Percentiles rank a stretch among this genome's conserved stretches.
Evolutionary conservation across 257 asterid species (phyloP).

Genomic region (Nicotiana knightiana): DNA sequence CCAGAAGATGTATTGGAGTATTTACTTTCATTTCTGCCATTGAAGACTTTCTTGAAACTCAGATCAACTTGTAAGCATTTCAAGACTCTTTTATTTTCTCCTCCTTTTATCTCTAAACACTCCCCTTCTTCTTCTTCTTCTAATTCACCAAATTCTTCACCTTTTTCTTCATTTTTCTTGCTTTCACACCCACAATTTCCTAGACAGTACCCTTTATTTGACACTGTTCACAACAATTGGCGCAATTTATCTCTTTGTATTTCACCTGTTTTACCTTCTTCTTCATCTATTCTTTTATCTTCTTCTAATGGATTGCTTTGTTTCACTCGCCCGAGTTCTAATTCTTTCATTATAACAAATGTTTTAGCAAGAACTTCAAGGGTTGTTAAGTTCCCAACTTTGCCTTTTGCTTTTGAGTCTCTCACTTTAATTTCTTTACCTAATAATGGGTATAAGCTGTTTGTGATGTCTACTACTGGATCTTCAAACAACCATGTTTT

Average conservation of each 20-base stretch:
- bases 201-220: slow-evolving; percentile 35
- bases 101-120: slow-evolving; percentile 44
- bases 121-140: slow-evolving; percentile 26
- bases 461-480: slow-evolving; percentile 35
- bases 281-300: slow-evolving; percentile 29
- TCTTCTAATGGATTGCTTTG: slow-evolving; percentile 55
- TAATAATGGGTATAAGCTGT: slow-evolving; percentile 30
- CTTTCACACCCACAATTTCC: slow-evolving; percentile 61
- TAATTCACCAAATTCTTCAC: slow-evolving; percentile 20
- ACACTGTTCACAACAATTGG: slow-evolving; percentile 43
- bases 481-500: slow-evolving; percentile 26
- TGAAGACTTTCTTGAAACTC: slow-evolving; percentile 48
- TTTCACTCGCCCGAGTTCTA: slow-evolving; percentile 30
- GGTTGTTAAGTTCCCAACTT: slow-evolving; percentile 37
- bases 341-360: slow-evolving; percentile 39
- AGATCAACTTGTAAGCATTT: slow-evolving; percentile 61
- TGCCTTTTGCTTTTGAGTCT: slow-evolving; percentile 38
- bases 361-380: slow-evolving; percentile 32
- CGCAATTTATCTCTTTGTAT: slow-evolving; percentile 27
- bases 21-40: slow-evolving; percentile 55
- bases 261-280: slow-evolving; percentile 24
- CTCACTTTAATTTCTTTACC: slow-evolving; percentile 32
- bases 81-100: slow-evolving; percentile 49
- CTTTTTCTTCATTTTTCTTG: slow-evolving; percentile 49
- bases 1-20: slow-evolving; percentile 56